A percentile compares a stretch with the other conserved stretches of the same genome.
Conservation (phyloP, 1,284 basidiomycete species). For the Inonotus hispidus region DNA sequence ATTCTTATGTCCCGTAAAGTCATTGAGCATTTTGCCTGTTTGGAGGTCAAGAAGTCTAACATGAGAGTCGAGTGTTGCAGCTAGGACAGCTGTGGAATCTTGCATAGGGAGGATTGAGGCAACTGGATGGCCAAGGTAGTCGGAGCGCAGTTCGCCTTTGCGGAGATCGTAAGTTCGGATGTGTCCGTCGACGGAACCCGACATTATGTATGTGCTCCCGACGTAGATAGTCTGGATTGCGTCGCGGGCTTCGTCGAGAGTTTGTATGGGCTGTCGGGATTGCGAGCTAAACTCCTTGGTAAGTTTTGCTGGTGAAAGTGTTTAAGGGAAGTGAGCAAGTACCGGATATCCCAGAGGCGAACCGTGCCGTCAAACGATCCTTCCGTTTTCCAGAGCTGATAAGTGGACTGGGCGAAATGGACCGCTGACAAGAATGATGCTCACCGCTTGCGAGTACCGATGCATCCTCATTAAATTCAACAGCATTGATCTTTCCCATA, state of each 20-base stretch:
- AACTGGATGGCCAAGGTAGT: slow-evolving; percentile 87
- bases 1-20: slow-evolving; percentile 76
- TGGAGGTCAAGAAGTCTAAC: slow-evolving; percentile 82
- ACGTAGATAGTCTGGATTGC: slow-evolving; percentile 80
- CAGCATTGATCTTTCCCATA: slow-evolving; percentile 84
- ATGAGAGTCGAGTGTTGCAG: slow-evolving; percentile 79
- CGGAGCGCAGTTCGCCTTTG: slow-evolving; percentile 82
- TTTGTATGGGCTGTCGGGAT: slow-evolving; percentile 81
- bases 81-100: slow-evolving; percentile 74
- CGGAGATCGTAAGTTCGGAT: slow-evolving; percentile 92
- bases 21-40: slow-evolving; percentile 82
- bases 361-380: slow-evolving; percentile 87
- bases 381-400: slow-evolving; percentile 28
- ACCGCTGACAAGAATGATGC: slow-evolving; percentile 22
- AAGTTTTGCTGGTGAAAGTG: not conserved
- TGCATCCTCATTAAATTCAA: slow-evolving; percentile 86
- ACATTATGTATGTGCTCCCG: slow-evolving; percentile 58
- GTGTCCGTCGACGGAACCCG: slow-evolving; percentile 88
- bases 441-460: slow-evolving; percentile 81
- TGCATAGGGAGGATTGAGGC: slow-evolving; percentile 74
- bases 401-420: not conserved
- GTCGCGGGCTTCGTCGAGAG: slow-evolving; percentile 86
- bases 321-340: slow-evolving; percentile 18
- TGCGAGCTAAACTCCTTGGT: slow-evolving; percentile 50
- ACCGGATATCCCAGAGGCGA: slow-evolving; percentile 86